Percentiles rank a stretch among this genome's conserved stretches.
Evolutionary conservation across 2,329 filamentous ascomycete species (phyloP).

Genomic region (Fusarium sp.): DNA sequence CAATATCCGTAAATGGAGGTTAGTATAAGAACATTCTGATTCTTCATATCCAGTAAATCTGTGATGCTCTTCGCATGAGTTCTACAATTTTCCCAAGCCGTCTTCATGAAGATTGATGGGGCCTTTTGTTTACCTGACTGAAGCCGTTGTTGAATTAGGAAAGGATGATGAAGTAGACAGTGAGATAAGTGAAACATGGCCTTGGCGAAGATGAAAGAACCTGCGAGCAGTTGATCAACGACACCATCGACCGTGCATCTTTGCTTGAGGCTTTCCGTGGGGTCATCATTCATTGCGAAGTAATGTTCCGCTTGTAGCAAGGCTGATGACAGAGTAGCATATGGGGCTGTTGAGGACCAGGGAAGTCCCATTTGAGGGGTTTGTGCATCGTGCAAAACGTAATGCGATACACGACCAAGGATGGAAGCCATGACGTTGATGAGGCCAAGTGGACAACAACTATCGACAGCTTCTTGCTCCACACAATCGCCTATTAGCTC

Average conservation of each 20-base stretch:
- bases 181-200: constrained; percentile 19
- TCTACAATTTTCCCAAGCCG: constrained; percentile 11
- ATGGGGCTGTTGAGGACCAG: constrained; percentile 3
- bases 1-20: constrained; percentile 23
- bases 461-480: constrained; percentile 6
- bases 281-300: constrained; percentile 14
- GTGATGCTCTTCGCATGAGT: constrained; percentile 11
- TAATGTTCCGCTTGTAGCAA: constrained; percentile 11
- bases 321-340: not conserved
- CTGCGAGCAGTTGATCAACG: constrained; percentile 1
- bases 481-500: not conserved
- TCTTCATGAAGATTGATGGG: constrained; percentile 12
- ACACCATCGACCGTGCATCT: not conserved
- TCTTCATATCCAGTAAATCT: not conserved
- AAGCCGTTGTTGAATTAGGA: constrained; percentile 7
- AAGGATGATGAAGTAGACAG: constrained; percentile 16
- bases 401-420: constrained; percentile 9
- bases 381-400: not conserved
- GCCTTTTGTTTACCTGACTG: constrained; percentile 12
- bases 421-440: constrained; percentile 16
- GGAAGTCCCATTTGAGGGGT: not conserved
- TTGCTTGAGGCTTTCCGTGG: not conserved
- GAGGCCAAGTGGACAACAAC: not conserved
- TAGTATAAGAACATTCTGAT: constrained; percentile 7
- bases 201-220: constrained; percentile 22